Base-by-base conservation (phyloP, 2,329 filamentous ascomycete genomes). In the Cordyceps javanica region DNA sequence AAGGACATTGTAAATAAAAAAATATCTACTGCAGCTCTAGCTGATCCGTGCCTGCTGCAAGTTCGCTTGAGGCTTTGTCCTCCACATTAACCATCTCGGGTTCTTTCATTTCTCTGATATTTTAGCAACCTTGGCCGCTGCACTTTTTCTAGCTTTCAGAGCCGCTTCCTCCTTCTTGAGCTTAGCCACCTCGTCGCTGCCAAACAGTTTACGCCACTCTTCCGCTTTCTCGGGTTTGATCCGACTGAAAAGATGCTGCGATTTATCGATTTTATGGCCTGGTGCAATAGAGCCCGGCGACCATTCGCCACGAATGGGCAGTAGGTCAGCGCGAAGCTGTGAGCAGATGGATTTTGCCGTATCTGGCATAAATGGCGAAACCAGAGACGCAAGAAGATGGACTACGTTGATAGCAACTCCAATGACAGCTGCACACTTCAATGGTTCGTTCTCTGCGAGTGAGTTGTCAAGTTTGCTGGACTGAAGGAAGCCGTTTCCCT, bases 331-430 rank as follows among this genome's bases (percentile, higher is more conserved):
- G 50, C 87, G 82, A 30, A 97, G 82, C 75, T 97, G 92, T 61
- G 82, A 73, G 62, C 90, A 82, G 64, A 97, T 96, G 36, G 83
- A 83, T 60, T 80, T 80, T 3, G 88, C 80, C 8, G 88, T 92
- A n/a, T 81, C 81, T 39, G 91, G 91, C 79, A 97, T 89, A 75
- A 92, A 97, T 0, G 92, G 92, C 54, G 85, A 83, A 58, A 91
- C 82, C 46, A 96, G 75, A 54, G 84, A 86, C 21, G 91, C 89
- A 48, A 96, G 80, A 28, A 97, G 85, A 68, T 93, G 85, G 56
- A 93, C 85, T 62, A 92, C 82, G 74, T 94, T 95, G 59, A 96
- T 77, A 1, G 88, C 90, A 14, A 91, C 77, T 57, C 90, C 88
- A 55, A 96, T 78, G 16, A 84, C 79, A 8, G 78, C 77, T 34